Evolutionary conservation across 495 filamentous ascomycete species (phyloP).

Genomic region (Hyaloscypha finlandica): DNA sequence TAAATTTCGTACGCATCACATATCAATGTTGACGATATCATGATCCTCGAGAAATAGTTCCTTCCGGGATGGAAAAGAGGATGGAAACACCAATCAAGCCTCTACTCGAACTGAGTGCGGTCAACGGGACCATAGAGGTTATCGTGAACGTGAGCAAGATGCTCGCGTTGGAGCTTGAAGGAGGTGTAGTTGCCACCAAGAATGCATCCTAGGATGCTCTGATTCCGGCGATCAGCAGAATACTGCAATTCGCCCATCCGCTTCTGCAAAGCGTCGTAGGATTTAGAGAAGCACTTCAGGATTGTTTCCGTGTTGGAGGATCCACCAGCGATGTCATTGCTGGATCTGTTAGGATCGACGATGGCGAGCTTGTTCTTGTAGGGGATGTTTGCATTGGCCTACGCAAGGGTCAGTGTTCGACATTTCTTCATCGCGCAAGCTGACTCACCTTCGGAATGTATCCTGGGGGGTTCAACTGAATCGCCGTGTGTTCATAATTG

Average conservation of each 20-base stretch:
- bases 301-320: conserved; percentile 66
- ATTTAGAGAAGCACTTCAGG: conserved; percentile 61
- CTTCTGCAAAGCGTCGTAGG: conserved; percentile 54
- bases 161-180: conserved; percentile 63
- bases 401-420: not conserved
- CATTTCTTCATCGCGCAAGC: not conserved
- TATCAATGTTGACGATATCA: conserved; percentile 4
- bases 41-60: not conserved
- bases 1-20: conserved; percentile 12
- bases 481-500: conserved; percentile 63
- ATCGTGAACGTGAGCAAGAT: conserved; percentile 31
- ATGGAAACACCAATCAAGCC: not conserved
- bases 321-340: conserved; percentile 86
- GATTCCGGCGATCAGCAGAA: conserved; percentile 30
- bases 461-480: conserved; percentile 71
- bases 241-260: conserved; percentile 53
- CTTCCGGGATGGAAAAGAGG: not conserved
- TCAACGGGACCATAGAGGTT: conserved; percentile 25
- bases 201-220: conserved; percentile 64
- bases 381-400: conserved; percentile 33
- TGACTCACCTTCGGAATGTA: conserved; percentile 70
- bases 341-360: conserved; percentile 80
- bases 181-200: conserved; percentile 72
- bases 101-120: not conserved
- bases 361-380: conserved; percentile 64